Evolutionary conservation across 2,329 filamentous ascomycete species (phyloP), one percentile per base, ranked within the genome.

Genomic region (Aurifilum marmelostoma): DNA sequence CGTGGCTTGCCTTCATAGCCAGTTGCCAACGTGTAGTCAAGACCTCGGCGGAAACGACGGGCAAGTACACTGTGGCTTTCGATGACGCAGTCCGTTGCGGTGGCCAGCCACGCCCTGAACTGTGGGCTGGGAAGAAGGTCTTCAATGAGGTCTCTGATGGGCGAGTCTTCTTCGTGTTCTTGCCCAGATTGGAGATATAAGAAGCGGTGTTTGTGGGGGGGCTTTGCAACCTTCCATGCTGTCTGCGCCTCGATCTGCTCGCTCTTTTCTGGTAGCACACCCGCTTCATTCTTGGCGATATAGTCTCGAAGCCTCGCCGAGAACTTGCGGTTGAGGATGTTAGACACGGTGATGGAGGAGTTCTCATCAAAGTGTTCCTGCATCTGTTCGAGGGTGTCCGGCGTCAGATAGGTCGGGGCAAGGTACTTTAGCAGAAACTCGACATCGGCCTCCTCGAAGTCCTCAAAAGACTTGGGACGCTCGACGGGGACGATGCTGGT

Each of bases 181-280:
- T 80, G 79, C 63, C 75, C 84, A 73, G 80, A 82, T 73, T 93
- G 89, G 70, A 92, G 87, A 80, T 96, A 99, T 2, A 97, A 84
- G 78, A 91, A 99, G 18, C 94, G 92, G 77, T 97, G 94, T 82
- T 99, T 99, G 82, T 99, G 94, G 0, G 96, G 96, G 52, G 96
- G 96, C 41, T 88, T 87, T 8, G 96, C 92, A 11, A 97, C 91
- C 71, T 85, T 88, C 92, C 92, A 96, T 0, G 81, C 80, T 56
- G 83, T 87, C 71, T 81, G 81, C 60, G 83, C 83, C 75, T 90
- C 87, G 69, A 91, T 89, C 68, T 86, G 84, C 0, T 79, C 76
- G 60, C 85, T 88, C 21, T 82, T 78, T 21, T 81, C 78, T 0
- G 83, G 82, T 6, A 87, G 75, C 2, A 76, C 52, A 43, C 82